These are phyloP conservation scores for Teunomyces tritomae DNA, from an alignment of 805 yeast species.

Conservation along the genomic window DNA sequence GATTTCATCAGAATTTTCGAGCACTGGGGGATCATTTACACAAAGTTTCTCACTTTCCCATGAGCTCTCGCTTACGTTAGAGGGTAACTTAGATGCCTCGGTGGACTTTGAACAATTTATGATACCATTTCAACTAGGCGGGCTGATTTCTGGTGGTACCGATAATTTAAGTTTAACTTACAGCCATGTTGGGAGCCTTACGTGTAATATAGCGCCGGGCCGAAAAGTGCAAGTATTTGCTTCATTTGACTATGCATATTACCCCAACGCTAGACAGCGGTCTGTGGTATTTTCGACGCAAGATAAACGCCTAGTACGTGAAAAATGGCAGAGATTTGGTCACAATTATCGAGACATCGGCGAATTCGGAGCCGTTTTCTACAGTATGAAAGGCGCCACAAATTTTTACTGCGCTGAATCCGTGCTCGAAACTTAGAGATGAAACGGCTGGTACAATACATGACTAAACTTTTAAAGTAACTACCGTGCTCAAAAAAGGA, in stretches of 20 bases:
- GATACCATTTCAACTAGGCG: background rate
- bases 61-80: background rate
- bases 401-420: constrained; percentile 15
- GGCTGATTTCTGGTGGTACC: constrained; percentile 6
- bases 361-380: constrained; percentile 15
- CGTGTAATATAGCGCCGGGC: constrained; percentile 17
- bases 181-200: constrained; percentile 14
- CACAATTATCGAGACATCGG: constrained; percentile 5
- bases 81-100: background rate
- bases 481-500: background rate
- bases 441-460: background rate
- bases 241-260: constrained; percentile 10
- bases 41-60: constrained; percentile 10
- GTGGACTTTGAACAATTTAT: background rate
- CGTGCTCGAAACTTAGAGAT: background rate
- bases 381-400: constrained; percentile 11
- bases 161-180: constrained; percentile 10
- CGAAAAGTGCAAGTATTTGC: constrained; percentile 18
- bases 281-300: constrained; percentile 5
- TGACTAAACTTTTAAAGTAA: background rate
- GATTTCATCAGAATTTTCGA: constrained; percentile 14
- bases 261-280: constrained; percentile 14
- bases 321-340: background rate
- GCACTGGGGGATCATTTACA: constrained; percentile 15
- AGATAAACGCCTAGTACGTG: background rate